These are phyloP conservation scores for Zalaria obscura DNA, from an alignment of 2,329 filamentous ascomycete genomes.

Conservation along the genomic window DNA sequence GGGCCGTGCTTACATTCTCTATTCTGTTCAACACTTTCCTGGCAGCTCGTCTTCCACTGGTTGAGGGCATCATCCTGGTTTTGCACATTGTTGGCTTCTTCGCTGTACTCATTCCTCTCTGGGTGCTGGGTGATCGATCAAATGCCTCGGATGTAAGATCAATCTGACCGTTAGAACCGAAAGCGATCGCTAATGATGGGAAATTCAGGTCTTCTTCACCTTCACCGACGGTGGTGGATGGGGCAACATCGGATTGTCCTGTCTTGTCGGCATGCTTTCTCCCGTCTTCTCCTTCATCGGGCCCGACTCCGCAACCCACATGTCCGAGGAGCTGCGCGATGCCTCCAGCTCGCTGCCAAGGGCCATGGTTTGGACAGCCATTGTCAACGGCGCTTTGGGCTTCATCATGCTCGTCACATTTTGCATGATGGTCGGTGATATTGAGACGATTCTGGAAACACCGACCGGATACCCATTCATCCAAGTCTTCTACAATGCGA, in stretches of 20 bases:
- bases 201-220: not conserved
- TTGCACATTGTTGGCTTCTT: conserved; percentile 19
- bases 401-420: conserved; percentile 17
- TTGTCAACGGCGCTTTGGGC: conserved; percentile 12
- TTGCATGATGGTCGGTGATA: conserved; percentile 19
- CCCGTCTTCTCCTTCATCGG: conserved; percentile 7
- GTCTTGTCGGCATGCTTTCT: conserved; percentile 7
- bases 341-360: conserved; percentile 10
- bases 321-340: conserved; percentile 15
- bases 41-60: conserved; percentile 13
- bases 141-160: conserved; percentile 5
- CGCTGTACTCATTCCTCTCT: conserved; percentile 15
- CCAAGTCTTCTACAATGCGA: conserved; percentile 21
- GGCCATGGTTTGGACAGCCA: conserved; percentile 10
- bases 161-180: no score
- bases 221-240: conserved; percentile 3
- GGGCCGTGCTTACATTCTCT: conserved; percentile 16
- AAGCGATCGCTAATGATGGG: no score
- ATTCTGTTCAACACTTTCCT: conserved; percentile 17
- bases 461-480: conserved; percentile 18
- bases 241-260: conserved; percentile 4
- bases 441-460: conserved; percentile 13
- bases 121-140: conserved; percentile 12
- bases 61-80: conserved; percentile 16
- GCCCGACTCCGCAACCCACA: conserved; percentile 13